Percentiles rank a stretch among this genome's conserved stretches.
These are phyloP conservation scores for Heliosperma pusillum DNA, from an alignment of 148 eudicot genomes.

Conservation along the genomic window DNA sequence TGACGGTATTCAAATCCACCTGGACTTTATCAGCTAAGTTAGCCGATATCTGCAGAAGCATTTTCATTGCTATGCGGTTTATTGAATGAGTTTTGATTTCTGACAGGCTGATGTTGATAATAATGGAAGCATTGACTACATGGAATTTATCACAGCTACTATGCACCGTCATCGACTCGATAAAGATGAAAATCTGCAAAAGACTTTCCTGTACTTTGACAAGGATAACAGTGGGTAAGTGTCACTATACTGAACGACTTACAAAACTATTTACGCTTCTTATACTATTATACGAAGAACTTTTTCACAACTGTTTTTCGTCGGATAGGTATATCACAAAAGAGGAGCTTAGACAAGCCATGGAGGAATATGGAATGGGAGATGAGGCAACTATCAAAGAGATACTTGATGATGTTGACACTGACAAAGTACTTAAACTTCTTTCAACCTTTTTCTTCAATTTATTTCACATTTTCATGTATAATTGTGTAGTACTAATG, in stretches of 20 bases:
- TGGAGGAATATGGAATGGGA: slow-evolving; percentile 77
- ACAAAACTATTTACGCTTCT: background rate
- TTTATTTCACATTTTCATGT: background rate
- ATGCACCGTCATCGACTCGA: slow-evolving; percentile 90
- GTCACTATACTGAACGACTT: background rate
- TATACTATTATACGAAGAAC: background rate
- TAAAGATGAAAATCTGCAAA: slow-evolving; percentile 60
- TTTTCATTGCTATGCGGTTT: background rate
- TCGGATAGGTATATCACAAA: slow-evolving; percentile 63
- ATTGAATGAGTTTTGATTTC: background rate
- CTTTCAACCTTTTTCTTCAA: background rate
- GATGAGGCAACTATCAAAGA: slow-evolving; percentile 89
- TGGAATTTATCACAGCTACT: slow-evolving; percentile 80
- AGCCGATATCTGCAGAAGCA: background rate
- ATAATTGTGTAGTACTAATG: no score
- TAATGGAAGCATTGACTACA: slow-evolving; percentile 79
- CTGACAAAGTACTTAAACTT: slow-evolving; percentile 46
- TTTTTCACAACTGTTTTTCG: background rate
- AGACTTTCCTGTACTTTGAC: slow-evolving; percentile 75
- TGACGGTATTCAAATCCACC: no score
- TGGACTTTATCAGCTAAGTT: no score
- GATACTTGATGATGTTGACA: slow-evolving; percentile 80
- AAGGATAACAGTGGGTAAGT: slow-evolving; percentile 73
- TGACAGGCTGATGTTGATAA: slow-evolving; percentile 87
- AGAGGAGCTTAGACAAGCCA: slow-evolving; percentile 76